Evolutionary conservation across 2,329 filamentous ascomycete species (phyloP).

Genomic region (Penicillium sp.): DNA sequence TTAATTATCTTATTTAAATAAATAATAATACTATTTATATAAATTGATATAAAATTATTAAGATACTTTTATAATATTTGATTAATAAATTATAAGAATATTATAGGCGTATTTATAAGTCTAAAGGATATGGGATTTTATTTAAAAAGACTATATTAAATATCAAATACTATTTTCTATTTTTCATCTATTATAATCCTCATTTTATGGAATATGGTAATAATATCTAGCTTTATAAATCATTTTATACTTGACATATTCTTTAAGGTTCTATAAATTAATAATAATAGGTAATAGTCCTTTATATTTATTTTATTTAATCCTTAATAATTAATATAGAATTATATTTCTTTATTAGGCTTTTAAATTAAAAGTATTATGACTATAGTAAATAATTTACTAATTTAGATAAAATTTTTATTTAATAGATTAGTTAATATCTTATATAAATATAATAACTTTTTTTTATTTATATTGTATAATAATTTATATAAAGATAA

Average conservation of each 20-base stretch:
- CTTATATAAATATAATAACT: constrained; percentile 5
- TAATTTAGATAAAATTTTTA: constrained; percentile 7
- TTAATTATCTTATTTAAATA: no score
- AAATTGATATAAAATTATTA: constrained; percentile 4
- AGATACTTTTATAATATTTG: constrained; percentile 4
- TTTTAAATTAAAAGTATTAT: no score
- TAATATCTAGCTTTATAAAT: constrained; percentile 7
- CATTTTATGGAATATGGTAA: no score
- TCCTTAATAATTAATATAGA: constrained; percentile 6
- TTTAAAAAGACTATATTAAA: constrained; percentile 27
- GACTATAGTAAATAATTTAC: neutral
- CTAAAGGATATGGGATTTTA: constrained; percentile 21
- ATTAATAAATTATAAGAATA: constrained; percentile 8
- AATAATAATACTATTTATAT: no score
- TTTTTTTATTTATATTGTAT: neutral
- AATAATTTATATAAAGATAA: neutral
- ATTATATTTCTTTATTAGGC: constrained; percentile 5
- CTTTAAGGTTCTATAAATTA: constrained; percentile 5
- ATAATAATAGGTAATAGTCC: constrained; percentile 5
- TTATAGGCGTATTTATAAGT: neutral
- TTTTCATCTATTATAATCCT: constrained; percentile 24
- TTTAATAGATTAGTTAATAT: constrained; percentile 3
- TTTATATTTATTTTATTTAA: constrained; percentile 10
- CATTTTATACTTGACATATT: constrained; percentile 6
- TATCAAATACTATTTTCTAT: constrained; percentile 36